A percentile compares a stretch with the other conserved stretches of the same genome.
Conservation (phyloP, 2,329 filamentous ascomycete species). For the Fusarium sp. region DNA sequence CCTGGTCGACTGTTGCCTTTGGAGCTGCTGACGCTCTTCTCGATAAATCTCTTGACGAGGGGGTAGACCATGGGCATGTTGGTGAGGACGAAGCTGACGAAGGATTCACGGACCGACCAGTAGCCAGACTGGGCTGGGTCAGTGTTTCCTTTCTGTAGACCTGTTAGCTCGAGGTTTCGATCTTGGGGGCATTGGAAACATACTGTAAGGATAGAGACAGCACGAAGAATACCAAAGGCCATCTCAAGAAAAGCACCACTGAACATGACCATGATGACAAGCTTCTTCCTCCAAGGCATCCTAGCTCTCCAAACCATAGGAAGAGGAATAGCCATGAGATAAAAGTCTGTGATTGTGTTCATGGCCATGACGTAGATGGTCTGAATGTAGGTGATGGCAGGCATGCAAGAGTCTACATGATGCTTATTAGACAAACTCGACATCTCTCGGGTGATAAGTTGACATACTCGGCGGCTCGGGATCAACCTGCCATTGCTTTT, state of each 20-base stretch:
- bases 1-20: conserved; percentile 6
- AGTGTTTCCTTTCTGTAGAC: conserved; percentile 13
- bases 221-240: conserved; percentile 4
- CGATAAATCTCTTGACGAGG: conserved; percentile 11
- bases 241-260: conserved; percentile 12
- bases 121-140: conserved; percentile 18
- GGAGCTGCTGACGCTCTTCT: conserved; percentile 5
- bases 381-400: conserved; percentile 12
- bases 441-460: background rate
- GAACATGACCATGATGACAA: conserved; percentile 9
- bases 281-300: conserved; percentile 13
- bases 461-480: conserved; percentile 11
- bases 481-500: conserved; percentile 16
- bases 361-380: conserved; percentile 13
- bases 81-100: conserved; percentile 20
- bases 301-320: conserved; percentile 10
- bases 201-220: conserved; percentile 6
- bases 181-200: background rate
- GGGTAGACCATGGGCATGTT: conserved; percentile 23
- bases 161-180: background rate
- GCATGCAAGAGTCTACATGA: conserved; percentile 5
- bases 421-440: background rate
- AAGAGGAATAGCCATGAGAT: conserved; percentile 11
- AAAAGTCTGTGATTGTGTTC: conserved; percentile 14
- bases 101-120: conserved; percentile 22